phyloP scores from a whole-genome alignment of 1,284 basidiomycete genomes.

The Ustilago loliicola region DNA sequence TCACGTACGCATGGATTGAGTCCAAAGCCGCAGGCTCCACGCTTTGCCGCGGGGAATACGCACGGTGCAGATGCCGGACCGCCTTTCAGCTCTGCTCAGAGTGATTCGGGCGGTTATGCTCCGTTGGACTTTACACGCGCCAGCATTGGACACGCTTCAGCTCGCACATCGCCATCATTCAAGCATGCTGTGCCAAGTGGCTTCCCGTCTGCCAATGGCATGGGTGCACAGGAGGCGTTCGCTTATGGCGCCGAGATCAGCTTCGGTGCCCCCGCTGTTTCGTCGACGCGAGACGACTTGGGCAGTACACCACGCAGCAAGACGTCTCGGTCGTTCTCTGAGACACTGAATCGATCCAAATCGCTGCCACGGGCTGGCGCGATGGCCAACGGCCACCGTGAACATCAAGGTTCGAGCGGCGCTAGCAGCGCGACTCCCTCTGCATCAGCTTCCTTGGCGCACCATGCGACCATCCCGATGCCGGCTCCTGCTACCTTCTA shows the following conservation, averaged over 20 bases:
- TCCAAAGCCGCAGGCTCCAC: constrained; percentile 49
- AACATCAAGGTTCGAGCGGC: not conserved
- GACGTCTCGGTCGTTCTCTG: constrained; percentile 55
- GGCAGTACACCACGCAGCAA: constrained; percentile 43
- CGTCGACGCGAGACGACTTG: constrained; percentile 39
- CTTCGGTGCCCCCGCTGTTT: constrained; percentile 45
- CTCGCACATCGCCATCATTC: constrained; percentile 56
- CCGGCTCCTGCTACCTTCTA: constrained; percentile 26
- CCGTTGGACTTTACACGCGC: constrained; percentile 36
- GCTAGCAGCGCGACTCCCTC: not conserved
- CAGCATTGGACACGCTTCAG: constrained; percentile 52
- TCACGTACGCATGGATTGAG: constrained; percentile 63
- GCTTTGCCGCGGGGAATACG: constrained; percentile 23
- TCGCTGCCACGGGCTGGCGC: constrained; percentile 47
- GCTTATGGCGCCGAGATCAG: constrained; percentile 62
- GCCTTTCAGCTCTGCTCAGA: constrained; percentile 51
- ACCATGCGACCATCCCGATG: constrained; percentile 12
- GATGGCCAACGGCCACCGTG: constrained; percentile 26
- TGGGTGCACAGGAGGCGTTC: constrained; percentile 53
- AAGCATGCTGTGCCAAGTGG: constrained; percentile 48
- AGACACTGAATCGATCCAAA: constrained; percentile 59
- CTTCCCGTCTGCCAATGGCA: constrained; percentile 16
- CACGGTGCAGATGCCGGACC: constrained; percentile 20
- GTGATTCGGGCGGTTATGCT: constrained; percentile 50
- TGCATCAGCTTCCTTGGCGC: constrained; percentile 14